A percentile compares a stretch with the other conserved stretches of the same genome.
These are phyloP conservation scores for Onygenales sp. DNA, from an alignment of 2,329 filamentous ascomycete species.

Conservation along the genomic window DNA sequence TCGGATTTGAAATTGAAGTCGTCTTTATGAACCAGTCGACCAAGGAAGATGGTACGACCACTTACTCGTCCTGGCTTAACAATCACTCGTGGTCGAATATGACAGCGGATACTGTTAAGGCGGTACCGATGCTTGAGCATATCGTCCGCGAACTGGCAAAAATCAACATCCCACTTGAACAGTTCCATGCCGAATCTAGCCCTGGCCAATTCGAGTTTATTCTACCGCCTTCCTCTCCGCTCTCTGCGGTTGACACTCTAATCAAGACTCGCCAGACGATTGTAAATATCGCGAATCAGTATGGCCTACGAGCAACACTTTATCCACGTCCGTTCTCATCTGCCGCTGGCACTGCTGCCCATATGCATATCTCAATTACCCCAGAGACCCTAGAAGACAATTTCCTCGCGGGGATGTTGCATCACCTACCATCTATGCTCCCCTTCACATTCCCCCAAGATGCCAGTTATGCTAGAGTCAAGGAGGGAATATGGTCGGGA, in stretches of 20 bases:
- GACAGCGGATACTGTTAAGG: slow-evolving; percentile 48
- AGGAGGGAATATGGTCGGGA: slow-evolving; percentile 66
- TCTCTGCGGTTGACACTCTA: slow-evolving; percentile 62
- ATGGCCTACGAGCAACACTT: slow-evolving; percentile 59
- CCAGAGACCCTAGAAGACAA: slow-evolving; percentile 41
- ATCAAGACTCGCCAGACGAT: slow-evolving; percentile 64
- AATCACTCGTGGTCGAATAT: slow-evolving; percentile 65
- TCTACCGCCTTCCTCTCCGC: slow-evolving; percentile 51
- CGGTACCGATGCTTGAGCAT: slow-evolving; percentile 53
- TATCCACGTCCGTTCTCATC: slow-evolving; percentile 59
- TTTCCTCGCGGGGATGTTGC: slow-evolving; percentile 65
- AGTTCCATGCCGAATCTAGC: slow-evolving; percentile 66
- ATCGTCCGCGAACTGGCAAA: slow-evolving; percentile 52
- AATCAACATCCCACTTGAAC: slow-evolving; percentile 57
- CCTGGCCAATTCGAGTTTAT: slow-evolving; percentile 71
- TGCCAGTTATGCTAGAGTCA: slow-evolving; percentile 58
- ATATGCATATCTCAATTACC: slow-evolving; percentile 60
- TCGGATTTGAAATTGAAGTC: slow-evolving; percentile 78
- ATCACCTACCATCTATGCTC: slow-evolving; percentile 55
- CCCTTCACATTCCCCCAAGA: slow-evolving; percentile 60
- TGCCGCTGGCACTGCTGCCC: slow-evolving; percentile 55
- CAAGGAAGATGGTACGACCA: slow-evolving; percentile 18
- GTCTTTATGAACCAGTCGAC: slow-evolving; percentile 51
- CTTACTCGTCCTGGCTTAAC: slow-evolving; percentile 42
- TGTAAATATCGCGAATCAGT: slow-evolving; percentile 50